These are phyloP conservation scores for Boletellus emodensis DNA, from an alignment of 768 basidiomycete species.

Conservation along the genomic window DNA sequence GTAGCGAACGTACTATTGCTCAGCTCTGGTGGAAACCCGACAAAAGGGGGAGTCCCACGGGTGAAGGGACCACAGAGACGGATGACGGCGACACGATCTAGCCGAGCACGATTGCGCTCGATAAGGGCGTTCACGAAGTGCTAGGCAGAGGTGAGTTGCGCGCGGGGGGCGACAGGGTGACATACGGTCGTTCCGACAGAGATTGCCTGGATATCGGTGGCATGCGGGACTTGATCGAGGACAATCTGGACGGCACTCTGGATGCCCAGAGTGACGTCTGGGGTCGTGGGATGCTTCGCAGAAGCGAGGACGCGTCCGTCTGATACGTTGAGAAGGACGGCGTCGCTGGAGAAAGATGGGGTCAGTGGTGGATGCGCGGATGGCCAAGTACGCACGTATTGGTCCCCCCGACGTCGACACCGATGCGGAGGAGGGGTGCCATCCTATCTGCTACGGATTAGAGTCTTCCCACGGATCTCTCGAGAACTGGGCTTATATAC, in stretches of 20 bases:
- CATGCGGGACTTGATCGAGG: conserved; percentile 35
- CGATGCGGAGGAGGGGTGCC: conserved; percentile 17
- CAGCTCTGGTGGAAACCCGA: conserved; percentile 43
- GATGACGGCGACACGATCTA: conserved; percentile 60
- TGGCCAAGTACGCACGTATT: conserved; percentile 24
- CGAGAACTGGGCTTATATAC: no score
- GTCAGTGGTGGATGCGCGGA: background rate
- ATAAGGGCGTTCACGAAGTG: conserved; percentile 61
- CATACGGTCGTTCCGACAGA: conserved; percentile 60
- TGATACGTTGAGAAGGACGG: conserved; percentile 22
- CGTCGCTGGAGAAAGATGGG: conserved; percentile 24
- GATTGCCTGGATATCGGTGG: conserved; percentile 43
- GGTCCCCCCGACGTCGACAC: conserved; percentile 35
- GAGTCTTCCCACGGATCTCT: no score
- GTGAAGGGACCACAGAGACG: conserved; percentile 61
- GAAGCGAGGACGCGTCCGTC: conserved; percentile 23
- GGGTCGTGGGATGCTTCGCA: conserved; percentile 51
- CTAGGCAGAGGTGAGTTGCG: conserved; percentile 12
- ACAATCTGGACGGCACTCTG: conserved; percentile 46
- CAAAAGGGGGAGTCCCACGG: conserved; percentile 53
- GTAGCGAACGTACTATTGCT: conserved; percentile 25
- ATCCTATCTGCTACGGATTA: no score
- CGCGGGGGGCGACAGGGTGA: background rate
- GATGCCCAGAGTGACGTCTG: conserved; percentile 57
- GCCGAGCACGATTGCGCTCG: conserved; percentile 48